These are phyloP conservation scores for Vitis rupestris DNA, from an alignment of 164 flowering plant genomes.

Conservation along the genomic window DNA sequence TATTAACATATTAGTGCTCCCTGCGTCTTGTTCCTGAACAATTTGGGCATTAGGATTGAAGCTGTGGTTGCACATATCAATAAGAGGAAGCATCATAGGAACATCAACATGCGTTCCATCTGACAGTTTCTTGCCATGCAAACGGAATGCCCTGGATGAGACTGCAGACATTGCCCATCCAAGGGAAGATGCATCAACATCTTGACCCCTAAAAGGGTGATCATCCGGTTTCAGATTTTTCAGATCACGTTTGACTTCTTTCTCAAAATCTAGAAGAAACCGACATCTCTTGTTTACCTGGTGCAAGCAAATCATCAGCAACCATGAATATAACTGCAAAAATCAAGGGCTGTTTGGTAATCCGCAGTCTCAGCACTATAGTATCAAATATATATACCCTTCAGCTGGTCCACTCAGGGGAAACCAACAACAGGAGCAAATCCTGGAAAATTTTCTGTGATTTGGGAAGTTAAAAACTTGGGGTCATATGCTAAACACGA, in stretches of 20 bases:
- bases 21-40: slow-evolving; percentile 61
- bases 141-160: slow-evolving; percentile 91
- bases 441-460: neutral
- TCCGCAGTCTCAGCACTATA: neutral
- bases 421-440: neutral
- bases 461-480: neutral
- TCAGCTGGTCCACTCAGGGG: neutral
- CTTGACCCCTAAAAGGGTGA: slow-evolving; percentile 84
- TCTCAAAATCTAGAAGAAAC: slow-evolving; percentile 90
- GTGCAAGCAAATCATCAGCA: slow-evolving; percentile 3
- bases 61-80: slow-evolving; percentile 96
- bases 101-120: slow-evolving; percentile 40
- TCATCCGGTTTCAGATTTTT: slow-evolving; percentile 38
- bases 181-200: slow-evolving; percentile 77
- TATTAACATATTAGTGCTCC: slow-evolving; percentile 42
- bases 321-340: neutral
- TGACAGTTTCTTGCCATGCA: slow-evolving; percentile 53
- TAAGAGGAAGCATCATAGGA: slow-evolving; percentile 85
- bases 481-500: too few relatives aligned
- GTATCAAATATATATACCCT: too few relatives aligned
- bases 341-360: neutral
- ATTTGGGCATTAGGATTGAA: slow-evolving; percentile 83
- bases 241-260: slow-evolving; percentile 46
- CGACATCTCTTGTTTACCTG: slow-evolving; percentile 94
- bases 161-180: slow-evolving; percentile 99